phyloP scores from a whole-genome alignment of 192 early-diverging fungal genomes.

The Bifiguratus adelaidae region DNA sequence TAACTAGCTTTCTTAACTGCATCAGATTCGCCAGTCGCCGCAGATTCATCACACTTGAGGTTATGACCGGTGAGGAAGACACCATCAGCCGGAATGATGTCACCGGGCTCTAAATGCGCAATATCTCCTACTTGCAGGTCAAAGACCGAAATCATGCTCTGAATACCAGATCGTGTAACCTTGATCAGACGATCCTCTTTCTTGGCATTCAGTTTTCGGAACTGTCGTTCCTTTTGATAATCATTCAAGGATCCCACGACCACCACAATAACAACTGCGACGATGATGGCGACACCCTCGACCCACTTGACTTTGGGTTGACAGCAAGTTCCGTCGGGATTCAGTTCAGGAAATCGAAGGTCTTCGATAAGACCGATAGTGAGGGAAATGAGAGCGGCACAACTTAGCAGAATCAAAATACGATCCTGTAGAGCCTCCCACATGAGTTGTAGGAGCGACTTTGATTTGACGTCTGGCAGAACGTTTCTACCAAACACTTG shows the following conservation, averaged over 20 bases:
- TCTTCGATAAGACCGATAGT: constrained; percentile 77
- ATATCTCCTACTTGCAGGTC: constrained; percentile 90
- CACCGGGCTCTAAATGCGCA: constrained; percentile 78
- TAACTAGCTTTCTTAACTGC: constrained; percentile 68
- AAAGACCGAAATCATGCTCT: constrained; percentile 56
- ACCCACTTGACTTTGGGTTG: constrained; percentile 66
- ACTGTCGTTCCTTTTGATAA: constrained; percentile 80
- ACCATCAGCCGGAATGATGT: constrained; percentile 88
- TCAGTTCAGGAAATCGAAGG: constrained; percentile 31
- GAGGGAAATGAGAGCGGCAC: constrained; percentile 72
- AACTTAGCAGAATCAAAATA: constrained; percentile 63
- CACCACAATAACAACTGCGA: constrained; percentile 71
- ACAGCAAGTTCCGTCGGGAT: constrained; percentile 14
- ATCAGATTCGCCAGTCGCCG: constrained; percentile 92
- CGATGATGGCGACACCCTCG: constrained; percentile 76
- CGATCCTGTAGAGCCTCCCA: constrained; percentile 79
- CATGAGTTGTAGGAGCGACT: constrained; percentile 62
- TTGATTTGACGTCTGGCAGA: constrained; percentile 55
- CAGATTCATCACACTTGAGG: constrained; percentile 82
- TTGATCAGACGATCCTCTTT: constrained; percentile 75
- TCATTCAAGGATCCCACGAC: constrained; percentile 72
- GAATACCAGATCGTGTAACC: constrained; percentile 61
- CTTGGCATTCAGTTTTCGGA: constrained; percentile 75
- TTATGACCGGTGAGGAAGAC: constrained; percentile 74
- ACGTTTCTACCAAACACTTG: constrained; percentile 58